Evolutionary conservation across 2,329 filamentous ascomycete species (phyloP), one percentile per base, ranked within the genome.

Genomic region (Lachnellula willkommii): DNA sequence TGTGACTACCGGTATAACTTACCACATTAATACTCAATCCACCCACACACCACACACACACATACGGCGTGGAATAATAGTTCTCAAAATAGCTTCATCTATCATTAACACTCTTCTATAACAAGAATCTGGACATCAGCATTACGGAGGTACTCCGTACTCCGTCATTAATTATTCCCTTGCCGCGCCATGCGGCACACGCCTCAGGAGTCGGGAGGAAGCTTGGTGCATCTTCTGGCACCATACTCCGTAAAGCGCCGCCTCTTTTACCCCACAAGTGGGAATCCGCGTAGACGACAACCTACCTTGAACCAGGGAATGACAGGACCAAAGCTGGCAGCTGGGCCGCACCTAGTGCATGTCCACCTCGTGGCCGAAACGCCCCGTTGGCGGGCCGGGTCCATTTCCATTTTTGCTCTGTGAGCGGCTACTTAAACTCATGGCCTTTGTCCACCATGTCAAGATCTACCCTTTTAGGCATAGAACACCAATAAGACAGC

Each of bases 231-330:
- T 49, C 46, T 47, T 47, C 57, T 60, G 57, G 49, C 57, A 55
- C 57, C 32, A n/a, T 36, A 20, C 20, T 20, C 20, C 20, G 20
- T 20, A 22, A 47, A 47, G 20, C 35, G 35, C 50, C 43, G 20
- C 20, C 48, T 47, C 40, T 6, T 48, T 56, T 65, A 65, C 62
- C 62, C 63, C 63, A 65, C 62, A 65, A 57, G 56, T 63, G 63
- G 39, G 40, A 55, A 37, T 58, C 24, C 40, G 22, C 43, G 12
- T 32, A 32, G 28, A 32, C 28, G 28, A 32, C 28, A 32, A 32
- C 20, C 20, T 20, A 32, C 20, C 20, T 20, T 20, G 20, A 20
- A 20, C 28, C 28, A 32, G 28, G 26, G 28, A 32, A 12, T 32
- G 28, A 32, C 28, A 32, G 28, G 28, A 28, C 26, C 22, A 26